Percentiles rank a stretch among this genome's conserved stretches.
phyloP scores from a whole-genome alignment of 257 asterid species.

The Oldenlandia corymbosa region DNA sequence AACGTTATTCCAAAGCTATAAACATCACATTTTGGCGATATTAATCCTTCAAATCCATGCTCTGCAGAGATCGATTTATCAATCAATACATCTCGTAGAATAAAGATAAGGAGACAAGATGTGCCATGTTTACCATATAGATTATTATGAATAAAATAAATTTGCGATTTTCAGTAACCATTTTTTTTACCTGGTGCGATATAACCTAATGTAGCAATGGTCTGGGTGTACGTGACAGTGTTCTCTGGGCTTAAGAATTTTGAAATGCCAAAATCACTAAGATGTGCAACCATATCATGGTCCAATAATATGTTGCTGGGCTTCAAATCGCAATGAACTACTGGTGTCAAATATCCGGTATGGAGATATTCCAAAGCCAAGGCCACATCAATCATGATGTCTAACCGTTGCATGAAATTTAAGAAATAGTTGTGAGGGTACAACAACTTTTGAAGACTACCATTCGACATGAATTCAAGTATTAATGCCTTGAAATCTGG shows the following conservation, averaged over 20 bases:
- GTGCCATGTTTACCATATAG: too few relatives aligned
- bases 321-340: slow-evolving; percentile 15
- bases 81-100: too few relatives aligned
- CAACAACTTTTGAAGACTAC: slow-evolving; percentile 14
- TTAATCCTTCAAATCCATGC: not conserved
- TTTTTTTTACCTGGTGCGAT: slow-evolving; percentile 12
- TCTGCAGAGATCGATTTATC: too few relatives aligned
- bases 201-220: slow-evolving; percentile 13
- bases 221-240: not conserved
- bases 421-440: not conserved
- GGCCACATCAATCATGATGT: slow-evolving; percentile 12
- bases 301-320: slow-evolving; percentile 15
- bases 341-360: not conserved
- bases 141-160: too few relatives aligned
- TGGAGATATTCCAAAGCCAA: slow-evolving; percentile 13
- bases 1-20: slow-evolving; percentile 3
- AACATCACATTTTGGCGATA: slow-evolving; percentile 1
- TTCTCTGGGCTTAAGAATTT: slow-evolving; percentile 4
- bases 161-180: too few relatives aligned
- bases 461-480: slow-evolving; percentile 15
- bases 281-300: slow-evolving; percentile 10
- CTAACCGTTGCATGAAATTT: not conserved
- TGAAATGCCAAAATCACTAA: slow-evolving; percentile 13
- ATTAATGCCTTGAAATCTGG: slow-evolving; percentile 14
- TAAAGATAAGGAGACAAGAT: too few relatives aligned